phyloP scores from a whole-genome alignment of 176 grass and related monocot genomes.

The Ampelocalamus luodianensis region DNA sequence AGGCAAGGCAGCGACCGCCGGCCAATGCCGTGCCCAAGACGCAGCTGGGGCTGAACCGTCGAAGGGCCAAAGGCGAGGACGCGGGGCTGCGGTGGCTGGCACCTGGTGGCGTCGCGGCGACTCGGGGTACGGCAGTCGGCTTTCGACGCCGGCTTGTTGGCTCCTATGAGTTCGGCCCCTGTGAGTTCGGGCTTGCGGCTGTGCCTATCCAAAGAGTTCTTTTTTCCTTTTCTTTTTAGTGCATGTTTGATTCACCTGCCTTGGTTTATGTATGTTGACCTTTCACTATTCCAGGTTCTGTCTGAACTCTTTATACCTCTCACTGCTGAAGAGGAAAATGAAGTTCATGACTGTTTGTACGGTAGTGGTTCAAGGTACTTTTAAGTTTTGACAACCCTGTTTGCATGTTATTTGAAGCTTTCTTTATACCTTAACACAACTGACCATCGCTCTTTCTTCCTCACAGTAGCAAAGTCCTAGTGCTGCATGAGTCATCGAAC shows the following conservation, averaged over 20 bases:
- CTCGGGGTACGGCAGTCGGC: too few relatives aligned
- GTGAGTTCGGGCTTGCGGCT: too few relatives aligned
- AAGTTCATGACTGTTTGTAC: conserved; percentile 49
- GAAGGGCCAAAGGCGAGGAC: too few relatives aligned
- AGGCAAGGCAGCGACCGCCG: too few relatives aligned
- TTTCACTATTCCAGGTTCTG: conserved; percentile 60
- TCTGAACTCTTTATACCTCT: conserved; percentile 60
- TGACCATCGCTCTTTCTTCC: background rate
- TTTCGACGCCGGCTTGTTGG: too few relatives aligned
- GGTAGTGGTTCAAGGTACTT: conserved; percentile 54
- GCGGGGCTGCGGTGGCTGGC: too few relatives aligned
- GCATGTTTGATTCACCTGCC: conserved; percentile 18
- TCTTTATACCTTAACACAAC: background rate
- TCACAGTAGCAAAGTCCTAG: conserved; percentile 61
- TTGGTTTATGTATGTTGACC: conserved; percentile 22
- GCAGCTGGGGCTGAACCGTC: too few relatives aligned
- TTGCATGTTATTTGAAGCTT: conserved; percentile 18
- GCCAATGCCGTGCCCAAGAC: too few relatives aligned
- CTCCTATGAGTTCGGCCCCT: too few relatives aligned
- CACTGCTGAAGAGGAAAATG: conserved; percentile 63
- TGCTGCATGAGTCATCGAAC: conserved; percentile 69
- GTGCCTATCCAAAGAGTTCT: background rate
- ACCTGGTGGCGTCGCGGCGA: too few relatives aligned
- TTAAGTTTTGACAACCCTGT: conserved; percentile 19
- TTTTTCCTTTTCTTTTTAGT: conserved; percentile 7